Evolutionary conservation across 768 basidiomycete genomes (phyloP).

Genomic region (Tephrocybe sp.): DNA sequence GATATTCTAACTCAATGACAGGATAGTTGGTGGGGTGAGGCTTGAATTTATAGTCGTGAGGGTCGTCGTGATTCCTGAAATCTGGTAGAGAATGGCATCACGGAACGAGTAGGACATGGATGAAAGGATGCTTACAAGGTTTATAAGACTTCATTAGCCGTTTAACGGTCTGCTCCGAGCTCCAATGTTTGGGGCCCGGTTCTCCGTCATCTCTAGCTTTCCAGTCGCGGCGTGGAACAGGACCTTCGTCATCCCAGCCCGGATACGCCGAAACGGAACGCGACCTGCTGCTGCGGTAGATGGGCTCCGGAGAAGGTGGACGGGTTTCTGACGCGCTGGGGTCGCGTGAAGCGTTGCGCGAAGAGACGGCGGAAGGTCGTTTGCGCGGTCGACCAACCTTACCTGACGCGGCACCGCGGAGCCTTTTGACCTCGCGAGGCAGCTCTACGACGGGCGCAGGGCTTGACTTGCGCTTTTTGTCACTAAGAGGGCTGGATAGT

Average conservation of each 20-base stretch:
- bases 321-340: constrained; percentile 39
- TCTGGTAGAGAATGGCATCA: constrained; percentile 39
- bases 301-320: constrained; percentile 52
- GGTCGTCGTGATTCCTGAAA: constrained; percentile 68
- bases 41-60: constrained; percentile 62
- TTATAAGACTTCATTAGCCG: constrained; percentile 68
- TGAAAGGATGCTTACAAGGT: constrained; percentile 48
- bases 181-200: constrained; percentile 53
- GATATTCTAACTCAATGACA: constrained; percentile 75
- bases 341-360: constrained; percentile 40
- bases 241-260: constrained; percentile 30
- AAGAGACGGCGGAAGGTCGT: constrained; percentile 32
- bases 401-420: constrained; percentile 26
- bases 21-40: constrained; percentile 63
- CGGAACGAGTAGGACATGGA: constrained; percentile 1
- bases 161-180: constrained; percentile 65
- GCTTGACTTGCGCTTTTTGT: constrained; percentile 35
- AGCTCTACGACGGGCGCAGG: constrained; percentile 19
- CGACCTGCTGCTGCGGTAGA: constrained; percentile 59
- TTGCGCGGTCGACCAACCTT: constrained; percentile 28
- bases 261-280: constrained; percentile 64
- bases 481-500: constrained; percentile 25
- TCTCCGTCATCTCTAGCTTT: constrained; percentile 48
- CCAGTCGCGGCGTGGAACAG: constrained; percentile 48
- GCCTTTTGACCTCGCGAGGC: constrained; percentile 41